phyloP scores from a whole-genome alignment of 139 green algal species.

The Nannochloris sp. region DNA sequence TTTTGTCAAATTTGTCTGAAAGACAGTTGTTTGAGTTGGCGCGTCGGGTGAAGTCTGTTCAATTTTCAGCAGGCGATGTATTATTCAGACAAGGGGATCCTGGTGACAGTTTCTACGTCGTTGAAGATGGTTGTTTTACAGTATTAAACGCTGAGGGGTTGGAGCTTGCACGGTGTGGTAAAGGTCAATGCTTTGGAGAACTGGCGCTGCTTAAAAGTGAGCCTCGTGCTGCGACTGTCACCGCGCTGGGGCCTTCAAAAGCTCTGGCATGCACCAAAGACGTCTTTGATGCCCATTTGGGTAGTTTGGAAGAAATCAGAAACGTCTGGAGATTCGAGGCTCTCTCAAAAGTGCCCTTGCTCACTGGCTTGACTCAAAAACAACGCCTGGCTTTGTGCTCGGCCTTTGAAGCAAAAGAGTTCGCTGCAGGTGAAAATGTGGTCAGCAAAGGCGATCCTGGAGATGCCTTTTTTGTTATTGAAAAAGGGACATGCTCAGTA shows the following conservation, averaged over 20 bases:
- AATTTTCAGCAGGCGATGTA: conserved; percentile 20
- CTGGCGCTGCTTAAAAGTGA: conserved; percentile 72
- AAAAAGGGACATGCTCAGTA: conserved; percentile 52
- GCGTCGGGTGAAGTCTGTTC: conserved; percentile 34
- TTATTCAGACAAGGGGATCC: conserved; percentile 48
- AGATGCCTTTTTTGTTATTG: conserved; percentile 86
- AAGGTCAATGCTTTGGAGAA: conserved; percentile 86
- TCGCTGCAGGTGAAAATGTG: conserved; percentile 40
- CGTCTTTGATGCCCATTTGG: conserved; percentile 60
- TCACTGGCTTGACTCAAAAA: conserved; percentile 29
- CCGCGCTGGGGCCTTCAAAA: conserved; percentile 13
- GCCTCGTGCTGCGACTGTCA: conserved; percentile 37
- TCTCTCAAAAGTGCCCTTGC: conserved; percentile 54
- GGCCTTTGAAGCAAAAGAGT: conserved; percentile 12
- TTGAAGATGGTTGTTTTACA: conserved; percentile 68
- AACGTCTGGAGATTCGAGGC: conserved; percentile 82
- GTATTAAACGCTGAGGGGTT: conserved; percentile 43
- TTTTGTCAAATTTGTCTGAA: conserved; percentile 66
- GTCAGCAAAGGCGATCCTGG: conserved; percentile 60
- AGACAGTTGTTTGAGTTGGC: conserved; percentile 73
- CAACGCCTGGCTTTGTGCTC: conserved; percentile 46
- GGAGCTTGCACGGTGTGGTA: conserved; percentile 53
- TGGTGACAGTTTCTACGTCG: conserved; percentile 81
- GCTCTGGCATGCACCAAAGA: conserved; percentile 55
- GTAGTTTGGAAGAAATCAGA: conserved; percentile 59